A percentile compares a stretch with the other conserved stretches of the same genome.
These are phyloP conservation scores for Leishmania tropica DNA, from an alignment of 208 protist genomes.

Conservation along the genomic window DNA sequence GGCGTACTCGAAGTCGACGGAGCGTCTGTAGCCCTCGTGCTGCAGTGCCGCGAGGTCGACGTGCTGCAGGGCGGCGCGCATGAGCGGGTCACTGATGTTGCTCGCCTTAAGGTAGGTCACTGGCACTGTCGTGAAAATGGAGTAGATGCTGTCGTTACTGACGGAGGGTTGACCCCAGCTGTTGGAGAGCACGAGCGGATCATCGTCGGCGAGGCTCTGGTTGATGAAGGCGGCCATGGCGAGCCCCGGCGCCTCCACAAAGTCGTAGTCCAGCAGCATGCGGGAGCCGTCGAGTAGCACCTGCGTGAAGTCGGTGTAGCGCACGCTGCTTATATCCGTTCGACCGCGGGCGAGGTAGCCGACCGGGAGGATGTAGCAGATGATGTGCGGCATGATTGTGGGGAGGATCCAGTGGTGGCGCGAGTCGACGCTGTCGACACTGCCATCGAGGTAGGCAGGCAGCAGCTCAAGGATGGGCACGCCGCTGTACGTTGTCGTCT, in stretches of 20 bases:
- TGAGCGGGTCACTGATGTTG: conserved; percentile 35
- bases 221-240: conserved; percentile 14
- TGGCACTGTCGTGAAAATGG: background rate
- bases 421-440: background rate
- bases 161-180: conserved; percentile 30
- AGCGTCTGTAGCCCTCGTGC: background rate
- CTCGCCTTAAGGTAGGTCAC: conserved; percentile 20
- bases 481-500: background rate
- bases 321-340: background rate
- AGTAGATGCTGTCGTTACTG: conserved; percentile 1
- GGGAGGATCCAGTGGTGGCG: background rate
- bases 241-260: background rate
- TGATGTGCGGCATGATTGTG: conserved; percentile 5
- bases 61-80: conserved; percentile 37
- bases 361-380: conserved; percentile 13
- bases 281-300: conserved; percentile 10
- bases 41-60: conserved; percentile 26
- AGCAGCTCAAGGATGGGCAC: background rate
- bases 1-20: conserved; percentile 8
- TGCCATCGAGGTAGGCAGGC: conserved; percentile 4
- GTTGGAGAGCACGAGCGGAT: conserved; percentile 29
- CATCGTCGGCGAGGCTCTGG: conserved; percentile 7
- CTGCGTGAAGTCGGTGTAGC: conserved; percentile 9
- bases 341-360: conserved; percentile 17
- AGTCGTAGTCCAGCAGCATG: background rate